Conservation (phyloP, 2,329 filamentous ascomycete genomes). For the Curvularia hawaiiensis region DNA sequence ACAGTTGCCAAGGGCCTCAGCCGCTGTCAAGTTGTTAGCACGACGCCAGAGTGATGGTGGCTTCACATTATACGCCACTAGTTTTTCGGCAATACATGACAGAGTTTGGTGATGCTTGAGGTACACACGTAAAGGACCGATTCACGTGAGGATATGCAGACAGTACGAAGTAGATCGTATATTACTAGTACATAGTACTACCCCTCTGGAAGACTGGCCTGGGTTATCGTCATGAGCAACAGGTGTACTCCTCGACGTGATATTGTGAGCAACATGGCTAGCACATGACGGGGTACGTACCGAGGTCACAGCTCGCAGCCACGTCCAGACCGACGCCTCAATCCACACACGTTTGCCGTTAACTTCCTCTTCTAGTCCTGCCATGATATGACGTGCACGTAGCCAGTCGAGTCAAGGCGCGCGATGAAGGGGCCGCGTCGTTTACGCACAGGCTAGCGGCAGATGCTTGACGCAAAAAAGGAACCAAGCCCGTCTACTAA, state of each 20-base stretch:
- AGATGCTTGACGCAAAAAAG: neutral
- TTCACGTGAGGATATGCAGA: neutral
- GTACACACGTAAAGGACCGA: neutral
- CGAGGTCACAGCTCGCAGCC: neutral
- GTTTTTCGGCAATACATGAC: neutral
- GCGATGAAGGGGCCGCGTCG: neutral
- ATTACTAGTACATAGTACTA: neutral
- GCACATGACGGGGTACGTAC: neutral
- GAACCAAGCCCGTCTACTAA: neutral
- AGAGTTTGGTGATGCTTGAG: neutral
- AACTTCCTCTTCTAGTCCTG: neutral
- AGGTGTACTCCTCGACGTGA: neutral
- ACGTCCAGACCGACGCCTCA: neutral
- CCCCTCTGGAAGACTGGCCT: too few relatives aligned
- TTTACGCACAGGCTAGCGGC: neutral
- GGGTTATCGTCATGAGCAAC: neutral
- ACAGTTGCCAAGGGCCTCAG: neutral
- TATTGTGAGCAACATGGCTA: neutral
- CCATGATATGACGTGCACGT: neutral
- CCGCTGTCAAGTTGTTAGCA: neutral
- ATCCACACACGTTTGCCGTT: neutral
- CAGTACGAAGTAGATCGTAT: neutral
- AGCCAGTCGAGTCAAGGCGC: neutral
- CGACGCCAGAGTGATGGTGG: neutral
- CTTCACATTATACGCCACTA: neutral